Evolutionary conservation across 2,329 filamentous ascomycete species (phyloP).

Genomic region (Penicillium sp.): DNA sequence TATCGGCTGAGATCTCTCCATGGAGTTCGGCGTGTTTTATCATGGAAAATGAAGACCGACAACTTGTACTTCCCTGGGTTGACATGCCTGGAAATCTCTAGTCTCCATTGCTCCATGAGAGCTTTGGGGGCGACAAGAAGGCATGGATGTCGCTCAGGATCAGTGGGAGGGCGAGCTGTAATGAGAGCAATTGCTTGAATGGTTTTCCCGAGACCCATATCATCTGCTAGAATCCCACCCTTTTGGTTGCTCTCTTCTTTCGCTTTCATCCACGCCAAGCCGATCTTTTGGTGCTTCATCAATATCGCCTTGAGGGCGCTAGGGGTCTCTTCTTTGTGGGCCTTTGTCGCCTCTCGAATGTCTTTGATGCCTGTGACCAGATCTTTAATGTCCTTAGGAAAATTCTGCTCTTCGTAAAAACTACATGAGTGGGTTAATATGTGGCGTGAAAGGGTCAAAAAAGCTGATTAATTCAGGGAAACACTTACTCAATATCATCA

Average conservation of each 20-base stretch:
- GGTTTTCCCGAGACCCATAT: conserved; percentile 85
- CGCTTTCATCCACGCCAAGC: conserved; percentile 74
- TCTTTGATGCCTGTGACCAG: conserved; percentile 74
- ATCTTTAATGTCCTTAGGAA: conserved; percentile 69
- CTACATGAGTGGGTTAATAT: conserved; percentile 15
- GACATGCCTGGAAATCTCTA: conserved; percentile 75
- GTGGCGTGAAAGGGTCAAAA: background rate
- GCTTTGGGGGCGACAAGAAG: conserved; percentile 81
- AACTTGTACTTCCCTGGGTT: conserved; percentile 60
- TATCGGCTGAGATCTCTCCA: conserved; percentile 67
- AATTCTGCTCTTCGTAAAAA: conserved; percentile 45
- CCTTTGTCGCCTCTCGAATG: conserved; percentile 66
- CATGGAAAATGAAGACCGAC: conserved; percentile 71
- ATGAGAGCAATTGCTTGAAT: conserved; percentile 82
- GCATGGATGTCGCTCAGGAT: conserved; percentile 70
- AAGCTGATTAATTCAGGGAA: no score
- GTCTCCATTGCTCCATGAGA: conserved; percentile 81
- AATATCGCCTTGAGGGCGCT: conserved; percentile 69
- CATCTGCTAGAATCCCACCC: conserved; percentile 76
- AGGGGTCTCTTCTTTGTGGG: conserved; percentile 71
- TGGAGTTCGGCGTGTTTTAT: conserved; percentile 57
- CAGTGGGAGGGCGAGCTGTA: conserved; percentile 65
- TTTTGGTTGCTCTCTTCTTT: conserved; percentile 74
- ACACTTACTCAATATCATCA: conserved; percentile 4
- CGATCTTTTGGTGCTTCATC: conserved; percentile 81